Evolutionary conservation across 2,329 filamentous ascomycete genomes (phyloP).

Genomic region (Neonectria coccinea): DNA sequence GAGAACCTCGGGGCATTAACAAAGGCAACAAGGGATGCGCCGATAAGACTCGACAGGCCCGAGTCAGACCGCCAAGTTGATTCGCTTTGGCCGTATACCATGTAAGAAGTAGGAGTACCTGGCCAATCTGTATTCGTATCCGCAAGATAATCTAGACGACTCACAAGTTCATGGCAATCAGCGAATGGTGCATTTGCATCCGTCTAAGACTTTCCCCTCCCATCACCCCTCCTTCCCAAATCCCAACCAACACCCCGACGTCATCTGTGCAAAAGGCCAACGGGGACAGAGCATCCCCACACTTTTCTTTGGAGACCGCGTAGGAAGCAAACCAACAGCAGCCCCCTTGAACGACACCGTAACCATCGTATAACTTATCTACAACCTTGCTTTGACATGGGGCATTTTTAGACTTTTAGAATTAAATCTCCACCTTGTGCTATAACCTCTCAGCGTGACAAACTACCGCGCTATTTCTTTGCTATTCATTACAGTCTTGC

Average conservation of each 20-base stretch:
- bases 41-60: background rate
- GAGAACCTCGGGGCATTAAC: background rate
- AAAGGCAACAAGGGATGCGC: background rate
- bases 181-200: slow-evolving; percentile 16
- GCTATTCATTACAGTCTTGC: background rate
- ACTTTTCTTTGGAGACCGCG: background rate
- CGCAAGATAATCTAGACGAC: background rate
- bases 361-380: background rate
- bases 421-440: too few relatives aligned
- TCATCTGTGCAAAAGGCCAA: slow-evolving; percentile 18
- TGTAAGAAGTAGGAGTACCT: too few relatives aligned
- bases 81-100: background rate
- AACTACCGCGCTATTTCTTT: background rate
- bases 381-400: background rate
- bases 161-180: too few relatives aligned
- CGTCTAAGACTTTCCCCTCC: slow-evolving; percentile 2
- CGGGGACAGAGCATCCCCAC: slow-evolving; percentile 17
- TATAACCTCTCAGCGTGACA: background rate
- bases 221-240: slow-evolving; percentile 21
- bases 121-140: background rate
- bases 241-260: slow-evolving; percentile 16
- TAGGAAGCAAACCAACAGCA: background rate
- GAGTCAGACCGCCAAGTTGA: background rate
- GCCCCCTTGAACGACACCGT: background rate
- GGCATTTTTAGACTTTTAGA: background rate